Evolutionary conservation across 1,139 yeast species (phyloP).

Genomic region (Zhuliangozyma blackwelliae): DNA sequence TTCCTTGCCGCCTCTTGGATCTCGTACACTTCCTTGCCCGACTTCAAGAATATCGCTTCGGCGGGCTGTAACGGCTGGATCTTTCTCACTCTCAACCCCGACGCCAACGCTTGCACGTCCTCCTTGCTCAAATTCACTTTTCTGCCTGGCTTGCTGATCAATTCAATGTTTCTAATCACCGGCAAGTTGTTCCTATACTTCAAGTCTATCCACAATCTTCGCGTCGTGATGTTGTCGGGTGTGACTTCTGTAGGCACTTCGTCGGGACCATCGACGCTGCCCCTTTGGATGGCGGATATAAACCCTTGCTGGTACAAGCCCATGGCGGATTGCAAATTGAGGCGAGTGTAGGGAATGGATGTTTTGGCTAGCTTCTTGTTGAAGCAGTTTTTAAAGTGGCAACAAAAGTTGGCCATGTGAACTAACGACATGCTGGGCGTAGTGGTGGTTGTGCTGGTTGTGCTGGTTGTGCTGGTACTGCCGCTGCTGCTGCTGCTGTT

Average conservation of each 20-base stretch:
- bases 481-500: too few relatives aligned
- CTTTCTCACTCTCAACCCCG: slow-evolving; percentile 71
- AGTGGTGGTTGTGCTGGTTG: slow-evolving; percentile 1
- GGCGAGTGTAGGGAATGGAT: slow-evolving; percentile 76
- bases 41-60: slow-evolving; percentile 69
- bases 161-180: slow-evolving; percentile 65
- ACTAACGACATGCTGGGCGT: slow-evolving; percentile 69
- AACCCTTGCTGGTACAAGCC: slow-evolving; percentile 91
- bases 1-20: slow-evolving; percentile 81
- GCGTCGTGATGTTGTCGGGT: slow-evolving; percentile 77
- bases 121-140: slow-evolving; percentile 58
- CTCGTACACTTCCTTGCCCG: slow-evolving; percentile 53
- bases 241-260: slow-evolving; percentile 70
- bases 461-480: not conserved
- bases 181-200: slow-evolving; percentile 81
- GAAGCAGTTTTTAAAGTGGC: slow-evolving; percentile 86
- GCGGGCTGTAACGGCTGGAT: slow-evolving; percentile 86
- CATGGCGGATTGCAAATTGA: slow-evolving; percentile 78
- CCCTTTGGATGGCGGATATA: slow-evolving; percentile 77
- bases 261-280: slow-evolving; percentile 91
- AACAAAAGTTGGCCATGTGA: slow-evolving; percentile 76
- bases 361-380: slow-evolving; percentile 73
- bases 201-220: slow-evolving; percentile 88
- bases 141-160: slow-evolving; percentile 84
- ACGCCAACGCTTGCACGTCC: slow-evolving; percentile 69